Percentiles rank a stretch among this genome's conserved stretches.
phyloP scores from a whole-genome alignment of 1,139 yeast species.

The Candida tropicalis region DNA sequence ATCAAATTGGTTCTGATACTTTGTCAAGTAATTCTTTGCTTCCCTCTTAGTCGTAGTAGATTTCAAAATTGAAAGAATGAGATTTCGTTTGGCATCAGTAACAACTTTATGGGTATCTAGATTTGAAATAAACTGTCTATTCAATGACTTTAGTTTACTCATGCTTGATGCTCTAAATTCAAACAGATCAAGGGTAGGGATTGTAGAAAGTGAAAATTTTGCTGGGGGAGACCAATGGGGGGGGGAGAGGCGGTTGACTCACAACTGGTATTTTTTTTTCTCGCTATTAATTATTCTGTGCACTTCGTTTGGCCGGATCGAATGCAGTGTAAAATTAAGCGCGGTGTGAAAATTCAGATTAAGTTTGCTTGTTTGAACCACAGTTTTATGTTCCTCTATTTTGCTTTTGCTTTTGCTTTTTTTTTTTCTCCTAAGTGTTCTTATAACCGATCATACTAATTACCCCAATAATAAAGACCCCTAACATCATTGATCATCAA shows the following conservation, averaged over 20 bases:
- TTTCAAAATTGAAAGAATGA: slow-evolving; percentile 68
- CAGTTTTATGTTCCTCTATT: too few relatives aligned
- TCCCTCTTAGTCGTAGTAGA: slow-evolving; percentile 81
- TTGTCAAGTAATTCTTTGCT: slow-evolving; percentile 63
- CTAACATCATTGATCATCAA: too few relatives aligned
- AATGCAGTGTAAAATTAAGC: too few relatives aligned
- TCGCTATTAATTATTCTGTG: too few relatives aligned
- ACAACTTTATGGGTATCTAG: slow-evolving; percentile 33
- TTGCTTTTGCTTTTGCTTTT: too few relatives aligned
- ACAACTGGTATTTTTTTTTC: background rate
- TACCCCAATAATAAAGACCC: too few relatives aligned
- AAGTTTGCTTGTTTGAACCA: background rate
- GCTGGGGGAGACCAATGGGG: background rate
- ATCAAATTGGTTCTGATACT: slow-evolving; percentile 53
- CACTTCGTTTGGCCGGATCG: too few relatives aligned
- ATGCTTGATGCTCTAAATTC: slow-evolving; percentile 23
- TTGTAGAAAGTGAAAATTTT: background rate
- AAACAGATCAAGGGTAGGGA: background rate
- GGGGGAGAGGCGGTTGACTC: too few relatives aligned
- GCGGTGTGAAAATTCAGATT: background rate
- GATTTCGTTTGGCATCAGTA: slow-evolving; percentile 48
- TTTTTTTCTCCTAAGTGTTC: too few relatives aligned
- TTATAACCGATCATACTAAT: too few relatives aligned
- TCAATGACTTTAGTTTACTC: slow-evolving; percentile 35
- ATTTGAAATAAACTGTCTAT: slow-evolving; percentile 42